Percentiles rank a stretch among this genome's conserved stretches.
Conservation (phyloP, 2,329 filamentous ascomycete species). For the Madurella fahalii region DNA sequence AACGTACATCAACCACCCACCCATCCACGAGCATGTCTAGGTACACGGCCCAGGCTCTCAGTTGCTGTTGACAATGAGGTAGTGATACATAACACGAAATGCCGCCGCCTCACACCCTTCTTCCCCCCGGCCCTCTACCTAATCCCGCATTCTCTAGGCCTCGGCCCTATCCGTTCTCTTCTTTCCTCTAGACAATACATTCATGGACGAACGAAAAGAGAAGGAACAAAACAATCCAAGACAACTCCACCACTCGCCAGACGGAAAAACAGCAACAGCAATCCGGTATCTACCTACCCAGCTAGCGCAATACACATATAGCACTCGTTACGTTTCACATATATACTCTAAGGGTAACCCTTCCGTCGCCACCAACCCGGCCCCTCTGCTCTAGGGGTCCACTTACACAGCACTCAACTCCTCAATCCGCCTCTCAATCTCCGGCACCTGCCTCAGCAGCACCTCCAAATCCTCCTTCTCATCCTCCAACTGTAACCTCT, state of each 20-base stretch:
- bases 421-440: conserved; percentile 77
- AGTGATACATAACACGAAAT: not conserved
- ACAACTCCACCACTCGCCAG: no score
- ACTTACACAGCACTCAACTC: conserved; percentile 59
- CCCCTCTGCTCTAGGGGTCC: not conserved
- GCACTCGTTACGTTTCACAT: no score
- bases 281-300: no score
- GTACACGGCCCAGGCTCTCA: not conserved
- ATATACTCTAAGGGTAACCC: not conserved
- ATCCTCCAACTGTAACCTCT: conserved; percentile 80
- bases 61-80: not conserved
- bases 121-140: no score
- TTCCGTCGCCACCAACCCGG: not conserved
- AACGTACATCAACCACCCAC: not conserved
- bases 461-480: conserved; percentile 94
- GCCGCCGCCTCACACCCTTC: no score
- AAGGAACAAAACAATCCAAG: no score
- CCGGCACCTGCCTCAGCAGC: conserved; percentile 77
- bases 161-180: no score
- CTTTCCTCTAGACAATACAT: no score
- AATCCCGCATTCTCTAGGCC: no score
- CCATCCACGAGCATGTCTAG: not conserved
- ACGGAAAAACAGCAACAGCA: no score
- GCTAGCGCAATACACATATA: no score
- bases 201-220: no score